A percentile compares a stretch with the other conserved stretches of the same genome.
Conservation (phyloP, 805 yeast species). For the Wickerhamomyces canadensis region DNA sequence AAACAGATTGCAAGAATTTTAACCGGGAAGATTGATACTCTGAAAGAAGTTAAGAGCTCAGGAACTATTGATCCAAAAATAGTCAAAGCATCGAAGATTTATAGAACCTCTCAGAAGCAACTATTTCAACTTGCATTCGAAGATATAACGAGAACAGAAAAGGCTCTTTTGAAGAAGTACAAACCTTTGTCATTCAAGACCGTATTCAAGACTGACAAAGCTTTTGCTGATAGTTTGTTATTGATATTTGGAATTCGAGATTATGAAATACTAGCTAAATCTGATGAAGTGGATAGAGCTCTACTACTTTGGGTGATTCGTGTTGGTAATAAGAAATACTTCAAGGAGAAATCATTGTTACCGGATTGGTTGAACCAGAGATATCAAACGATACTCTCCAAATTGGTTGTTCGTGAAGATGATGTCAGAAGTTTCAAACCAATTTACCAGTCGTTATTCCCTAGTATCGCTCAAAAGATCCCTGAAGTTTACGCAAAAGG, state of each 20-base stretch:
- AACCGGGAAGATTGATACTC: slow-evolving; percentile 39
- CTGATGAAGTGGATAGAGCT: slow-evolving; percentile 50
- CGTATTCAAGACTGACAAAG: slow-evolving; percentile 48
- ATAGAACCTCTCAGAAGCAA: slow-evolving; percentile 43
- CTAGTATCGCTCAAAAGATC: slow-evolving; percentile 40
- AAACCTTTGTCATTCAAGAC: slow-evolving; percentile 51
- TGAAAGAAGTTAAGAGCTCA: slow-evolving; percentile 29
- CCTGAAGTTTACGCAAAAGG: slow-evolving; percentile 53
- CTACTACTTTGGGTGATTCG: slow-evolving; percentile 61
- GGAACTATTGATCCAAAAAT: slow-evolving; percentile 19
- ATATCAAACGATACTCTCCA: slow-evolving; percentile 33
- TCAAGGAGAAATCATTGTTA: slow-evolving; percentile 22
- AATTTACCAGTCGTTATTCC: slow-evolving; percentile 48
- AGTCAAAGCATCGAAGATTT: slow-evolving; percentile 35
- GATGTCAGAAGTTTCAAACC: slow-evolving; percentile 52
- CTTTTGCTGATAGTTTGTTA: slow-evolving; percentile 48
- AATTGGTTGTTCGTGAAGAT: slow-evolving; percentile 37
- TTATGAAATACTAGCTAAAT: slow-evolving; percentile 42
- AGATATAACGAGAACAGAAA: slow-evolving; percentile 40
- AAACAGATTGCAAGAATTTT: slow-evolving; percentile 48
- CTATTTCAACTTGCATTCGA: slow-evolving; percentile 43
- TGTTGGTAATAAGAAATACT: slow-evolving; percentile 40
- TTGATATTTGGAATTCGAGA: slow-evolving; percentile 51
- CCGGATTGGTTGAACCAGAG: slow-evolving; percentile 47
- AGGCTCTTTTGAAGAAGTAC: slow-evolving; percentile 34